Percentiles rank a stretch among this genome's conserved stretches.
These are phyloP conservation scores for Colletotrichum limetticola DNA, from an alignment of 2,329 filamentous ascomycete species.

Conservation along the genomic window DNA sequence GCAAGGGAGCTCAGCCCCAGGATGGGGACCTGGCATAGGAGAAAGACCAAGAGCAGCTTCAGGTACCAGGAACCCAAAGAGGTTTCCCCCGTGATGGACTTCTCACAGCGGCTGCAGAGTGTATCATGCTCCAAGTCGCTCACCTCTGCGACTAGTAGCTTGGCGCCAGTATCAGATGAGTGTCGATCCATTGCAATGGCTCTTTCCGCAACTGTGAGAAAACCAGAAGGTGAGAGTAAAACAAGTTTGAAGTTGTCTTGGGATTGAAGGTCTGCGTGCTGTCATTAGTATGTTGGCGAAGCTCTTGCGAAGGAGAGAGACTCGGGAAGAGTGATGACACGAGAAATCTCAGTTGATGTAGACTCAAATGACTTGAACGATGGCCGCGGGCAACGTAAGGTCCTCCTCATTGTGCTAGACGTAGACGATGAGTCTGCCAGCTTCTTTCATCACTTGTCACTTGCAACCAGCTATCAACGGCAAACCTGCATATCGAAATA, in stretches of 20 bases:
- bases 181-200: not conserved
- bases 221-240: too few species aligned
- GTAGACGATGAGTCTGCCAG: too few species aligned
- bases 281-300: too few species aligned
- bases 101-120: not conserved
- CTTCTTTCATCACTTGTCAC: not conserved
- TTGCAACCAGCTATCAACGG: not conserved
- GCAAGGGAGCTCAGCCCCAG: not conserved
- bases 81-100: not conserved
- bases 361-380: not conserved
- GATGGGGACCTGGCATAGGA: not conserved
- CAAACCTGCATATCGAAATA: not conserved
- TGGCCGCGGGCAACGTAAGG: not conserved
- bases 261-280: too few species aligned
- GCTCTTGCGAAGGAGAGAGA: too few species aligned
- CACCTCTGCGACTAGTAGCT: not conserved
- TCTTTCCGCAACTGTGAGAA: too few species aligned
- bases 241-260: too few species aligned
- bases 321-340: not conserved
- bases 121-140: not conserved
- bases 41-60: not conserved
- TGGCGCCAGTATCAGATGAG: not conserved
- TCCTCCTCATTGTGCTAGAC: not conserved
- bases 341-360: not conserved
- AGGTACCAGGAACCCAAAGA: not conserved